Base-by-base conservation (phyloP, 2,329 filamentous ascomycete species). In the Neoascochyta sp. region DNA sequence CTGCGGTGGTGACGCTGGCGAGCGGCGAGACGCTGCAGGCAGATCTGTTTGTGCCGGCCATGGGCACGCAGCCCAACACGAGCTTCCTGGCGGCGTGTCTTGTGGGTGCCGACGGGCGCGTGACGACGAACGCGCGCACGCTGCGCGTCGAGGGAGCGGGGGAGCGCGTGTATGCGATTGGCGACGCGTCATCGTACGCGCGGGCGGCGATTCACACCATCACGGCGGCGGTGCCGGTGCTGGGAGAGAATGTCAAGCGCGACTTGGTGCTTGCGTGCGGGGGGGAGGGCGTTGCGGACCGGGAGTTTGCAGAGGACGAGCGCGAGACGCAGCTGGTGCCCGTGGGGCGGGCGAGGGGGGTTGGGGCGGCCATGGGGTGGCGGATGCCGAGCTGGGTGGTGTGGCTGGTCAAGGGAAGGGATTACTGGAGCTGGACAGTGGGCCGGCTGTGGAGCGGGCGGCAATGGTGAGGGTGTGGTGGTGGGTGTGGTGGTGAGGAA, bases 401-500 rank as follows among this genome's bases (percentile, higher is more conserved):
- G 6, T 57, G 50, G 53, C 24, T 61, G 35, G 41, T 62, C 21
- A 67, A 67, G 48, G 54, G 60, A 20, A 49, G 54, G 29, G 63
- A 66, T 36, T 66, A 51, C 24, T 76, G 69, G 68, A 32, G 75
- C 16, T 71, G 69, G 67, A 73, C 67, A 7, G 69, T 66, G 1
- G 65, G 52, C 1, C 45, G 44, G 4, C 32, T 74, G 9, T 76
- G 72, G 73, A 72, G 53, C 51, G 73, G 71, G 10, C 68, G 68
- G 32, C 67, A 73, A 27, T 76, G 70, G 69, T n/a, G n/a, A n/a
- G n/a, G n/a, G n/a, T n/a, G n/a, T n/a, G n/a, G n/a, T n/a, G n/a
- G n/a, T n/a, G n/a, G n/a, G n/a, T n/a, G n/a, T n/a, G n/a, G n/a
- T n/a, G n/a, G n/a, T n/a, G n/a, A n/a, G n/a, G n/a, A n/a, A n/a